These are phyloP conservation scores for Linanthus parryae DNA, from an alignment of 148 eudicot genomes.

Conservation along the genomic window DNA sequence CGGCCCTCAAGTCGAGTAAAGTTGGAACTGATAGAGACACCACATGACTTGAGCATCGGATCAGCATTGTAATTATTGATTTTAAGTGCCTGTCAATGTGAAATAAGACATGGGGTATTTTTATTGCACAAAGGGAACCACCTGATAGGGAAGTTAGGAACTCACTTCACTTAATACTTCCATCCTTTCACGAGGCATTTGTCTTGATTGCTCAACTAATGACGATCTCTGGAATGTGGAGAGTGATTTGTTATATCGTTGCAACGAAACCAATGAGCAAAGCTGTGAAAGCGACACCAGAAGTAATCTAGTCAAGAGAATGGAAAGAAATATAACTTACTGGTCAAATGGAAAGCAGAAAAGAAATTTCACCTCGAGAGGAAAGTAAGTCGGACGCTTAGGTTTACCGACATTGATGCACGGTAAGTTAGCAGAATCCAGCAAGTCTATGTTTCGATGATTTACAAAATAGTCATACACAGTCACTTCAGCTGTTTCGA, in stretches of 20 bases:
- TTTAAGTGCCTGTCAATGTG: conserved; percentile 24
- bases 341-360: background rate
- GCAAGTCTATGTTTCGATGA: conserved; percentile 28
- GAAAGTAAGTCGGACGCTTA: conserved; percentile 47
- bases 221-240: conserved; percentile 26
- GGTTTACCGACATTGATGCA: conserved; percentile 66
- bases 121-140: background rate
- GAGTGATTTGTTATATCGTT: conserved; percentile 32
- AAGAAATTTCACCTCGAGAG: conserved; percentile 39
- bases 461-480: conserved; percentile 51
- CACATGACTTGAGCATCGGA: conserved; percentile 26
- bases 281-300: conserved; percentile 11
- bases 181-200: conserved; percentile 33
- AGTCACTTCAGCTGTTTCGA: conserved; percentile 32
- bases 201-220: conserved; percentile 26
- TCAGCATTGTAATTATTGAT: conserved; percentile 25
- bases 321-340: background rate
- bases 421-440: conserved; percentile 33
- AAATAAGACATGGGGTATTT: background rate
- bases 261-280: conserved; percentile 24
- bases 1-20: conserved; percentile 33
- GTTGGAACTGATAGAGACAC: conserved; percentile 19
- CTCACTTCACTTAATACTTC: conserved; percentile 25
- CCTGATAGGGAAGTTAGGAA: background rate
- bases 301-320: background rate